Evolutionary conservation across 75 land plant genomes (phyloP).

Genomic region (Pseudotsuga menziesii): DNA sequence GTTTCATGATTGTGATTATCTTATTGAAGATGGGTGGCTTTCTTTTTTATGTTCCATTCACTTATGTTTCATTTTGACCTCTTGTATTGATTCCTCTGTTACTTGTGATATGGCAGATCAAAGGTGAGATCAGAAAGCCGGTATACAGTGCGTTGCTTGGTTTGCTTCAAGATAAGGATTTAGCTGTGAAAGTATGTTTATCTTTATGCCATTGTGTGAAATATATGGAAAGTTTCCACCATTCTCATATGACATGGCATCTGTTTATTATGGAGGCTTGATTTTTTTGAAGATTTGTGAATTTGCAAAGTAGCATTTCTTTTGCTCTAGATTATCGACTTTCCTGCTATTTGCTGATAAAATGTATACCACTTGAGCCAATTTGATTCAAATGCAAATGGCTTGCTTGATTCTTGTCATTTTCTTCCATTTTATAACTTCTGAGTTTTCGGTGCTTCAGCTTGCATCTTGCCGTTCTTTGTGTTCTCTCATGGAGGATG

Average conservation of each 20-base stretch:
- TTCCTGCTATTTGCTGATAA: not conserved
- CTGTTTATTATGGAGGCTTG: not conserved
- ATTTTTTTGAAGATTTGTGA: too few species aligned
- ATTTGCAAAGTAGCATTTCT: not conserved
- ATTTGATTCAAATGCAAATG: not conserved
- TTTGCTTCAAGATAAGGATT: constrained; percentile 78
- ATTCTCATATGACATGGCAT: not conserved
- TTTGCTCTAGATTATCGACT: not conserved
- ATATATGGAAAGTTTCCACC: not conserved
- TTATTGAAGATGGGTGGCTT: not conserved
- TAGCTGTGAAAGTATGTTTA: constrained; percentile 82
- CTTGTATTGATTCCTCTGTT: not conserved
- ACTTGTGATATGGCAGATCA: constrained; percentile 54
- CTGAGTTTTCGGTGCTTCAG: constrained; percentile 30
- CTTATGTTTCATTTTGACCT: constrained; percentile 4
- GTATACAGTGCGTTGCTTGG: constrained; percentile 73
- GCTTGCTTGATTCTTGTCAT: not conserved
- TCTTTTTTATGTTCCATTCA: not conserved
- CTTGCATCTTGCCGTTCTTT: constrained; percentile 88
- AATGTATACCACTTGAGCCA: not conserved
- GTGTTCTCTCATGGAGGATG: constrained; percentile 72
- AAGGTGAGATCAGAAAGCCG: constrained; percentile 71
- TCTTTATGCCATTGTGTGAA: not conserved
- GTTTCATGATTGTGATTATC: not conserved
- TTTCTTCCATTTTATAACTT: not conserved